Conservation (phyloP, 768 basidiomycete species). For the Sistotremastrum niveocremeum region DNA sequence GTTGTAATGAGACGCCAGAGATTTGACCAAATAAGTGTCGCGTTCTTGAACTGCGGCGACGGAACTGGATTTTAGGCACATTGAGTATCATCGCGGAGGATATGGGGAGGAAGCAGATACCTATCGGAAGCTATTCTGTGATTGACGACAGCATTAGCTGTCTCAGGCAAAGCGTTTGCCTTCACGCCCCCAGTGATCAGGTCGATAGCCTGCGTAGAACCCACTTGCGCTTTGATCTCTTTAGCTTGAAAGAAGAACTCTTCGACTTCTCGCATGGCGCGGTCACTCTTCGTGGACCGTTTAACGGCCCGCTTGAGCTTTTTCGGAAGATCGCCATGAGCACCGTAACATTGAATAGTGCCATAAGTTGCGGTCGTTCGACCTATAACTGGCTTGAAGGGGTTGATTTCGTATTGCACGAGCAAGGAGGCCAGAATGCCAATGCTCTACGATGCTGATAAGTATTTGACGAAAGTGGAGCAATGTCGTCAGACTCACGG, state of each 20-base stretch:
- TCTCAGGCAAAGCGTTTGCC: slow-evolving; percentile 32
- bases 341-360: slow-evolving; percentile 29
- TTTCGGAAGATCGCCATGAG: slow-evolving; percentile 22
- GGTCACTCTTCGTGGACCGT: slow-evolving; percentile 15
- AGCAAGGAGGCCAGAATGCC: slow-evolving; percentile 24
- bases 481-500: slow-evolving; percentile 26
- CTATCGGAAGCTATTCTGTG: slow-evolving; percentile 10
- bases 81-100: too few species aligned
- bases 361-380: slow-evolving; percentile 21
- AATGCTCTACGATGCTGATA: slow-evolving; percentile 15
- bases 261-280: slow-evolving; percentile 22
- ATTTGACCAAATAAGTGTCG: slow-evolving; percentile 1
- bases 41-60: slow-evolving; percentile 6
- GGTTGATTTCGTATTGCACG: slow-evolving; percentile 23
- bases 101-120: too few species aligned
- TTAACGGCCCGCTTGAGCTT: slow-evolving; percentile 17
- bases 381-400: slow-evolving; percentile 15
- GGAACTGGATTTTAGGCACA: slow-evolving; percentile 1
- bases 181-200: slow-evolving; percentile 27
- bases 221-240: slow-evolving; percentile 13
- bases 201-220: slow-evolving; percentile 33
- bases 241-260: slow-evolving; percentile 15
- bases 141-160: slow-evolving; percentile 9
- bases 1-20: slow-evolving; percentile 5
- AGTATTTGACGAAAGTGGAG: not conserved